Percentiles rank a stretch among this genome's conserved stretches.
phyloP scores from a whole-genome alignment of 345 rosid species.

The Bruguiera parviflora region DNA sequence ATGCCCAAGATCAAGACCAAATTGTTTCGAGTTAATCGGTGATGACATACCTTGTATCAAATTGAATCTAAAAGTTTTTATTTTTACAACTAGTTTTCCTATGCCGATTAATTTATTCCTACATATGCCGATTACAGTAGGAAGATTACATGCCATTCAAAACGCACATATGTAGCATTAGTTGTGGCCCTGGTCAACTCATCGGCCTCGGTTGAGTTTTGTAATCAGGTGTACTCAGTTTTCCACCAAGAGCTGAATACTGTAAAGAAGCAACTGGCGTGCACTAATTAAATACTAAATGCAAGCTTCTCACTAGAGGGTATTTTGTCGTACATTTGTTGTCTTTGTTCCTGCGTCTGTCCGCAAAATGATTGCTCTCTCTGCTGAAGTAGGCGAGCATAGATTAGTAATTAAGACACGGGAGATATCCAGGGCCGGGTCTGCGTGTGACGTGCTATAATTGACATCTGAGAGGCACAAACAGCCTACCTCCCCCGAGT shows the following conservation, averaged over 20 bases:
- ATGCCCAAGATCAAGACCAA: slow-evolving; percentile 71
- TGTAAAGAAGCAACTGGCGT: not conserved
- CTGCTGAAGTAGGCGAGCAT: not conserved
- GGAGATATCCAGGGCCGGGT: not conserved
- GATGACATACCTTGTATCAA: not conserved
- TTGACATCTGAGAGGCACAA: no score
- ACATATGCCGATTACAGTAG: slow-evolving; percentile 72
- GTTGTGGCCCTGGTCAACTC: no score
- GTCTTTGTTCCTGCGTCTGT: not conserved
- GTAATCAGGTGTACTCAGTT: not conserved
- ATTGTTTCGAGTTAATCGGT: slow-evolving; percentile 57
- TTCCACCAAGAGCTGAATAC: not conserved
- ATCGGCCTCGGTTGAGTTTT: not conserved
- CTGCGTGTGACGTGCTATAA: no score
- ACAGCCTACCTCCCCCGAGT: no score
- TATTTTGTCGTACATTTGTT: not conserved
- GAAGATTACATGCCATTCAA: slow-evolving; percentile 57
- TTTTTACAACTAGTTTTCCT: no score
- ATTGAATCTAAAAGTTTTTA: no score
- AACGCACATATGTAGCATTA: no score
- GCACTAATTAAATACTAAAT: not conserved
- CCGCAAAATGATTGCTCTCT: not conserved
- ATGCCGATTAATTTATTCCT: not conserved
- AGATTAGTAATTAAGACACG: not conserved
- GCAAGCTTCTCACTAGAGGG: not conserved